Percentiles rank a stretch among this genome's conserved stretches.
Evolutionary conservation across 2,329 filamentous ascomycete genomes (phyloP).

Genomic region (Fusarium falciforme): DNA sequence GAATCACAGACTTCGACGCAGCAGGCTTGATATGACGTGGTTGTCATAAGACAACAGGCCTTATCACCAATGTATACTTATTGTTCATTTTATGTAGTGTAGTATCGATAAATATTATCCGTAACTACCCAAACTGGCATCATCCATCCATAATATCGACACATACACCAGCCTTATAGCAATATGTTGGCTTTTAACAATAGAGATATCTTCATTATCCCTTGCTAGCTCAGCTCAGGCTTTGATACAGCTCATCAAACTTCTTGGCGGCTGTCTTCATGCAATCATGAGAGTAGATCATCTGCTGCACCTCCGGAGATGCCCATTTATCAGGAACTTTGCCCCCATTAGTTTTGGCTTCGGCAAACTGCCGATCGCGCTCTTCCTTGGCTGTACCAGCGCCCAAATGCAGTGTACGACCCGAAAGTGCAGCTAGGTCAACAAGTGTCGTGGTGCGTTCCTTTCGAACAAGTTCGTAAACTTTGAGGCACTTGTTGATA

Average conservation of each 20-base stretch:
- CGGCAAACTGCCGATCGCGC: constrained; percentile 66
- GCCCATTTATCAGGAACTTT: constrained; percentile 75
- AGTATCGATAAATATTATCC: neutral
- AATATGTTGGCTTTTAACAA: neutral
- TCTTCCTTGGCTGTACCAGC: constrained; percentile 67
- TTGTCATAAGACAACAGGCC: constrained; percentile 29
- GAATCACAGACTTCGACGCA: constrained; percentile 31
- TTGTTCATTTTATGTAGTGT: neutral
- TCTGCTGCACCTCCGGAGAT: constrained; percentile 73
- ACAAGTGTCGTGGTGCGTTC: constrained; percentile 65
- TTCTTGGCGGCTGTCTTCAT: constrained; percentile 62
- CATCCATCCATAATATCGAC: neutral
- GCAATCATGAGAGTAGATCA: constrained; percentile 73
- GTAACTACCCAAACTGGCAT: neutral
- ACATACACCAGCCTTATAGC: neutral
- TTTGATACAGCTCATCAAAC: constrained; percentile 59
- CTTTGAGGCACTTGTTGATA: constrained; percentile 62
- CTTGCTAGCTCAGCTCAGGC: neutral
- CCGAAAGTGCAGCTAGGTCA: constrained; percentile 63
- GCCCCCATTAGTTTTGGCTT: constrained; percentile 59
- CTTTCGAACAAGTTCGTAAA: constrained; percentile 68
- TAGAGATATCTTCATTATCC: neutral
- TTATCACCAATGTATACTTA: neutral
- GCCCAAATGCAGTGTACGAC: constrained; percentile 64
- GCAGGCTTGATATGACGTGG: constrained; percentile 26